Evolutionary conservation across 768 basidiomycete genomes (phyloP).

Genomic region (Tephrocybe sp.): DNA sequence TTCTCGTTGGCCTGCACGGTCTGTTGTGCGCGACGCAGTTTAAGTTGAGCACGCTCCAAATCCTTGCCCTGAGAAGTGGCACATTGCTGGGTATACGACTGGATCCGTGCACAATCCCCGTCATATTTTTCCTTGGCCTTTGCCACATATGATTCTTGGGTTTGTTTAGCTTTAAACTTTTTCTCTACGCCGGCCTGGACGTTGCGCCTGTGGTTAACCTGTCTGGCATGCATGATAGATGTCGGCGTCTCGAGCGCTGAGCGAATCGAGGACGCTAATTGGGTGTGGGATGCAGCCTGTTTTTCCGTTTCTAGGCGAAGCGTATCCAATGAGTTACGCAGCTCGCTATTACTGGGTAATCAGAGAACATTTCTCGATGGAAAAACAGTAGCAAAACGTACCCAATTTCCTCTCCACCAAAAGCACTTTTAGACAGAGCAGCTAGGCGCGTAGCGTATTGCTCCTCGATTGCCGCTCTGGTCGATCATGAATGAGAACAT

Average conservation of each 20-base stretch:
- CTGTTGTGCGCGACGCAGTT: conserved; percentile 81
- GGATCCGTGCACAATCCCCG: conserved; percentile 83
- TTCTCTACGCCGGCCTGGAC: conserved; percentile 82
- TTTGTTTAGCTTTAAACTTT: conserved; percentile 82
- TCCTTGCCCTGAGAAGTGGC: conserved; percentile 86
- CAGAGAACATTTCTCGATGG: conserved; percentile 3
- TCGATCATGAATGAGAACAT: conserved; percentile 8
- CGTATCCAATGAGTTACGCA: conserved; percentile 78
- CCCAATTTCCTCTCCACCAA: conserved; percentile 94
- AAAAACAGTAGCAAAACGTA: conserved; percentile 38
- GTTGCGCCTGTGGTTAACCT: conserved; percentile 67
- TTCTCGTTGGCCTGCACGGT: conserved; percentile 89
- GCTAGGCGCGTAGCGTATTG: conserved; percentile 85
- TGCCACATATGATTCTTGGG: conserved; percentile 79
- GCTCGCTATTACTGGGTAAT: conserved; percentile 55
- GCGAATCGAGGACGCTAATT: conserved; percentile 72
- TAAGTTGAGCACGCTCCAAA: conserved; percentile 80
- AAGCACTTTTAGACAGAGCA: conserved; percentile 71
- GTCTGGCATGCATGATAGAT: conserved; percentile 58
- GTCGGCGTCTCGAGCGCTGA: conserved; percentile 69
- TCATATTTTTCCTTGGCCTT: conserved; percentile 93
- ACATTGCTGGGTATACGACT: conserved; percentile 85
- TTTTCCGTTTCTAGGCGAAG: conserved; percentile 81
- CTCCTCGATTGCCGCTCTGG: conserved; percentile 86
- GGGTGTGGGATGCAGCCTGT: conserved; percentile 69